phyloP scores from a whole-genome alignment of 192 early-diverging fungal species.

The Phlyctochytrium planicorne region DNA sequence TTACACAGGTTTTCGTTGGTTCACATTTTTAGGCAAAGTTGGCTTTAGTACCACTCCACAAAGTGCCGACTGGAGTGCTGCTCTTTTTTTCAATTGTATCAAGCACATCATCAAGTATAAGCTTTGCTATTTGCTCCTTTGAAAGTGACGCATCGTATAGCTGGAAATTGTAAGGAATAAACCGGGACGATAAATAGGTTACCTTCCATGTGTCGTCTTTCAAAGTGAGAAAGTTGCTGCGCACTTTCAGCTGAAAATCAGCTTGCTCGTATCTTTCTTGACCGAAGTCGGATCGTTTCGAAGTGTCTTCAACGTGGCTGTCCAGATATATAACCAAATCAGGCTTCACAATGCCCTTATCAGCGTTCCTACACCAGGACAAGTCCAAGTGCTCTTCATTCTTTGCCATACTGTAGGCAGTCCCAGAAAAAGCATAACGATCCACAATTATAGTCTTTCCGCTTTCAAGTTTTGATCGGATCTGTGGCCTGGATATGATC shows the following conservation, averaged over 20 bases:
- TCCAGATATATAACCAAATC: conserved; percentile 91
- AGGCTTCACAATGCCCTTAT: conserved; percentile 79
- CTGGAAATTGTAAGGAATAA: too few species aligned
- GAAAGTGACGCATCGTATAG: too few species aligned
- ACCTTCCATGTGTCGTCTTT: conserved; percentile 33
- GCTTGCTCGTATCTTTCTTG: conserved; percentile 88
- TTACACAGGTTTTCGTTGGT: too few species aligned
- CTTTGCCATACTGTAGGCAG: conserved; percentile 89
- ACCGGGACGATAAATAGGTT: too few species aligned
- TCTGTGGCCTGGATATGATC: conserved; percentile 41
- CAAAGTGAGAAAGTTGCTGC: conserved; percentile 65
- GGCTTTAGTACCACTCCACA: too few species aligned
- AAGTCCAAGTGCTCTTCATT: conserved; percentile 61
- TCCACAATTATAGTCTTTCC: conserved; percentile 86
- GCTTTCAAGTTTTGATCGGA: conserved; percentile 56
- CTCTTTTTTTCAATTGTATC: too few species aligned
- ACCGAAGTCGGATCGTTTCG: conserved; percentile 82
- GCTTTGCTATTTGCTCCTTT: too few species aligned
- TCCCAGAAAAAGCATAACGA: conserved; percentile 95
- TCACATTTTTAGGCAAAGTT: too few species aligned
- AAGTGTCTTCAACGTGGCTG: conserved; percentile 71
- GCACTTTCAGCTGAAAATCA: conserved; percentile 79
- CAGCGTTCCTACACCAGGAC: conserved; percentile 86
- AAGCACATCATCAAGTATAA: too few species aligned
- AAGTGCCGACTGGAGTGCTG: too few species aligned